These are phyloP conservation scores for Talaromyces sp. DNA, from an alignment of 2,329 filamentous ascomycete species.

Conservation along the genomic window DNA sequence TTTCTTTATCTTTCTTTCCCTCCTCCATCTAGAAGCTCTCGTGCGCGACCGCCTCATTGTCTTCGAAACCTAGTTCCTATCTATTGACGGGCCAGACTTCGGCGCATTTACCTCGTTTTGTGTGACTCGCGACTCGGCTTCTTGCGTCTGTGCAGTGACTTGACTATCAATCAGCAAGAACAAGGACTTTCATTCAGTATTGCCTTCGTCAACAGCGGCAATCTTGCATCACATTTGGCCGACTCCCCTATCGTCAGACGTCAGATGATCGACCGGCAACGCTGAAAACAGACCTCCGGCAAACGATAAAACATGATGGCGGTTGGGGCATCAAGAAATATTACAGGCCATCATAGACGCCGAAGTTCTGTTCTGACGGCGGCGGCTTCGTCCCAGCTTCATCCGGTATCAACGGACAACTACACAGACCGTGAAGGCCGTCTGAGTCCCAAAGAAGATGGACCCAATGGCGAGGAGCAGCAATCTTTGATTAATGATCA, in stretches of 20 bases:
- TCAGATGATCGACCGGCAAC: slow-evolving; percentile 7
- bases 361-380: slow-evolving; percentile 38
- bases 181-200: background rate
- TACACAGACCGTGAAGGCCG: slow-evolving; percentile 30
- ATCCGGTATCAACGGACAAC: slow-evolving; percentile 34
- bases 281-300: slow-evolving; percentile 1
- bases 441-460: slow-evolving; percentile 21
- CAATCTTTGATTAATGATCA: slow-evolving; percentile 34
- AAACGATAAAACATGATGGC: slow-evolving; percentile 28
- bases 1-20: slow-evolving; percentile 4
- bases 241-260: background rate
- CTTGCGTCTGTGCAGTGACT: background rate
- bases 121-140: slow-evolving; percentile 7
- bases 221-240: background rate
- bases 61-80: background rate
- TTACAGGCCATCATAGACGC: slow-evolving; percentile 34
- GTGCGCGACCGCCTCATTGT: slow-evolving; percentile 11
- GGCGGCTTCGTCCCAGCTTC: slow-evolving; percentile 48
- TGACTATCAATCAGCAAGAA: background rate
- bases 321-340: slow-evolving; percentile 29
- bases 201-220: background rate
- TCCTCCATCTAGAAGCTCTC: background rate
- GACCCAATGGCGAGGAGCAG: slow-evolving; percentile 33
- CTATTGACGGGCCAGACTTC: slow-evolving; percentile 1
- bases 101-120: background rate